Percentiles rank a stretch among this genome's conserved stretches.
These are phyloP conservation scores for Tilletia walkeri DNA, from an alignment of 1,284 basidiomycete genomes.

Conservation along the genomic window DNA sequence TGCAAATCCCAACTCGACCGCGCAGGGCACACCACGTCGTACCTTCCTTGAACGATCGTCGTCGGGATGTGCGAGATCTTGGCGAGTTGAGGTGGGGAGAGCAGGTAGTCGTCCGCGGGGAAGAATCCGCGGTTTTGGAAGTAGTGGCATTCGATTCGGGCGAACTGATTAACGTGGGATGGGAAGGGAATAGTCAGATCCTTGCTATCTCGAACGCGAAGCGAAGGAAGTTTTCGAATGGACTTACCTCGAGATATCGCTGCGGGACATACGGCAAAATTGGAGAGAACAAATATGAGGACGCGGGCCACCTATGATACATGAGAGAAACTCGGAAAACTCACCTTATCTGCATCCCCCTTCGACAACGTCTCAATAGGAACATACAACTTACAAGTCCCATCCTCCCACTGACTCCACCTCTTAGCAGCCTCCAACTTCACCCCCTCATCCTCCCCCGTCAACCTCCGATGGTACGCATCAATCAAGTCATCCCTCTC, in stretches of 20 bases:
- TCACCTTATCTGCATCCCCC: conserved; percentile 23
- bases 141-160: conserved; percentile 88
- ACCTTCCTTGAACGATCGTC: conserved; percentile 74
- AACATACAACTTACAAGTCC: conserved; percentile 47
- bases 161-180: conserved; percentile 60
- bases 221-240: background rate
- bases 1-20: conserved; percentile 48
- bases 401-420: conserved; percentile 62
- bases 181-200: background rate
- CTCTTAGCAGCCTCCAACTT: conserved; percentile 74
- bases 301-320: background rate
- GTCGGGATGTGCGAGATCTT: conserved; percentile 72
- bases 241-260: conserved; percentile 14
- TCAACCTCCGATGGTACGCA: conserved; percentile 78
- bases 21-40: conserved; percentile 59
- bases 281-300: background rate
- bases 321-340: background rate
- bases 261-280: background rate
- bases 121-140: conserved; percentile 78
- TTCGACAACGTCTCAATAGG: conserved; percentile 38
- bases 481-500: conserved; percentile 76
- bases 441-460: conserved; percentile 69
- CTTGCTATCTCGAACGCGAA: background rate
- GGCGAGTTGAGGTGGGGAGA: conserved; percentile 78
- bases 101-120: conserved; percentile 76